These are phyloP conservation scores for Isatis tinctoria DNA, from an alignment of 345 rosid species.

Conservation along the genomic window DNA sequence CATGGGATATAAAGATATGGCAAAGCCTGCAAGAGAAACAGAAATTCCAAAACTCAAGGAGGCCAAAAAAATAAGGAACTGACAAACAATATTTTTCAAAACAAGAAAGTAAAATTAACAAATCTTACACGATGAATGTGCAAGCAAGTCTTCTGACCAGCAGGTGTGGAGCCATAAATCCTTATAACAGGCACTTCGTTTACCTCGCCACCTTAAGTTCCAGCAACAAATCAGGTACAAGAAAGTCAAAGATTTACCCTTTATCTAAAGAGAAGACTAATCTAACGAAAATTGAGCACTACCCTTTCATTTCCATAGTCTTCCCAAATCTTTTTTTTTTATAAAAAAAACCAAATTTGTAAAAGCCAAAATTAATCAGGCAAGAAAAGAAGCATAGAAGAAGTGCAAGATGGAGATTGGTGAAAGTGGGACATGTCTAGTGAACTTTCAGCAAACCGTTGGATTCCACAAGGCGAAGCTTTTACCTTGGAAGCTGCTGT, in stretches of 20 bases:
- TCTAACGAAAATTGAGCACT: not conserved
- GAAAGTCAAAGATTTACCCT: not conserved
- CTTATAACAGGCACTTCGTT: slow-evolving; percentile 83
- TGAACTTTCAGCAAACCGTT: not conserved
- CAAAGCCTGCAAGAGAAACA: slow-evolving; percentile 57
- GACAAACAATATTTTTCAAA: not conserved
- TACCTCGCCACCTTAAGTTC: slow-evolving; percentile 65
- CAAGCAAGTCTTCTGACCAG: slow-evolving; percentile 93
- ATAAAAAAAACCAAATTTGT: no score
- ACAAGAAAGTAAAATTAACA: not conserved
- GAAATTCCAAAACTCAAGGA: not conserved
- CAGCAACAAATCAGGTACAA: not conserved
- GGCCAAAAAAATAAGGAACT: not conserved
- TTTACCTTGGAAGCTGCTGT: slow-evolving; percentile 82
- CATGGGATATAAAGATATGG: slow-evolving; percentile 84
- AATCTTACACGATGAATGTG: slow-evolving; percentile 75
- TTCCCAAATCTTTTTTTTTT: no score
- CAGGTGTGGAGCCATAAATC: slow-evolving; percentile 85
- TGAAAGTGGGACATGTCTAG: not conserved
- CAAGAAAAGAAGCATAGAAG: not conserved
- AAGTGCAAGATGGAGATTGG: not conserved
- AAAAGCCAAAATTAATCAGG: not conserved
- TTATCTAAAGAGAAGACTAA: not conserved
- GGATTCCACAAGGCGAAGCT: not conserved
- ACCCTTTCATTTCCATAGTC: not conserved